Conservation (phyloP, 192 early-diverging fungal species). For the Chytriomyces hyalinus region DNA sequence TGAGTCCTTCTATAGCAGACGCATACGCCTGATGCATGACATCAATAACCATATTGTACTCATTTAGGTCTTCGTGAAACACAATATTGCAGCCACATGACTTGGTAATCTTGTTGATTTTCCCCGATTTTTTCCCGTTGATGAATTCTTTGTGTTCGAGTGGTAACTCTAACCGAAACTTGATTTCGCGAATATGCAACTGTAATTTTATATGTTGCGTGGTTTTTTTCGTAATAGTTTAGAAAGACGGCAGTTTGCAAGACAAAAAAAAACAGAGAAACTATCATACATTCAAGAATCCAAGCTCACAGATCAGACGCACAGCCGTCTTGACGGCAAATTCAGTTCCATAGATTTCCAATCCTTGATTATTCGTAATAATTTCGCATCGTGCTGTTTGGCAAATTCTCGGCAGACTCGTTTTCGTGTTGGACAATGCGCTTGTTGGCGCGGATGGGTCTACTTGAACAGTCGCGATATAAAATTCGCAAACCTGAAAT, state of each 20-base stretch:
- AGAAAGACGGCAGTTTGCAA: not conserved
- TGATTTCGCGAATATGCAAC: slow-evolving; percentile 62
- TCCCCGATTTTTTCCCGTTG: slow-evolving; percentile 87
- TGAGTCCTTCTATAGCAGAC: slow-evolving; percentile 70
- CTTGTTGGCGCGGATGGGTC: slow-evolving; percentile 34
- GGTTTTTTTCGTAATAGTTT: not conserved
- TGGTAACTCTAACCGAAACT: slow-evolving; percentile 76
- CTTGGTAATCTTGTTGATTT: slow-evolving; percentile 86
- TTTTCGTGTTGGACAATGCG: slow-evolving; percentile 44
- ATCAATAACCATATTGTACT: slow-evolving; percentile 84
- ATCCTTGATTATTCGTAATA: slow-evolving; percentile 57
- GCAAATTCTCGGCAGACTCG: slow-evolving; percentile 47
- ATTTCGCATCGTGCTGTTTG: slow-evolving; percentile 69
- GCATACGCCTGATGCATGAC: slow-evolving; percentile 59
- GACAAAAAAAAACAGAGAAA: not conserved
- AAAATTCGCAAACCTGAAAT: slow-evolving; percentile 53
- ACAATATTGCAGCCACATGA: slow-evolving; percentile 69
- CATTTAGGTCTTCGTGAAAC: slow-evolving; percentile 73
- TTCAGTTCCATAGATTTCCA: slow-evolving; percentile 76
- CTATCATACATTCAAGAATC: slow-evolving; percentile 48
- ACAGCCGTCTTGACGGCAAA: slow-evolving; percentile 66
- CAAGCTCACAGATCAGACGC: slow-evolving; percentile 58
- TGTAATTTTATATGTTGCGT: not conserved
- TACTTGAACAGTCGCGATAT: slow-evolving; percentile 54
- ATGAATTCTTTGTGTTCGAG: slow-evolving; percentile 86